A percentile compares a stretch with the other conserved stretches of the same genome.
Conservation (phyloP, 768 basidiomycete species). For the Pleurotus djamor region DNA sequence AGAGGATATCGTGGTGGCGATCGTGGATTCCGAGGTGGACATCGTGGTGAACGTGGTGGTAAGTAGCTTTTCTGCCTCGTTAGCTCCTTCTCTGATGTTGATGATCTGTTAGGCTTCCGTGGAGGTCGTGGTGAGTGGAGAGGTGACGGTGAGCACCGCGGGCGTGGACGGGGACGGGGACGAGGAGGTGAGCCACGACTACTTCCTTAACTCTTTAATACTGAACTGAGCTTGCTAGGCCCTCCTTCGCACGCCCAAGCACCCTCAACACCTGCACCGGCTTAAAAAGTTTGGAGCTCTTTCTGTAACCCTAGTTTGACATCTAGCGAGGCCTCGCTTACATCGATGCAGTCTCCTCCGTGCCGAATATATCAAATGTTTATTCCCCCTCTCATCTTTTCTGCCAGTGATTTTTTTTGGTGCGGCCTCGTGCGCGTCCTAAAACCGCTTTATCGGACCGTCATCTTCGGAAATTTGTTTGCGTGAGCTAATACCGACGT, state of each 20-base stretch:
- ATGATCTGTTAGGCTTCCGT: slow-evolving; percentile 23
- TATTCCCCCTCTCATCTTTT: neutral
- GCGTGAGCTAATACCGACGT: neutral
- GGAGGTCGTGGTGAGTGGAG: slow-evolving; percentile 47
- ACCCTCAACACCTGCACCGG: slow-evolving; percentile 15
- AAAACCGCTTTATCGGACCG: slow-evolving; percentile 2
- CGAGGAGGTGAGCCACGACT: slow-evolving; percentile 31
- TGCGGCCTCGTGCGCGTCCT: neutral
- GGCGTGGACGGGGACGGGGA: slow-evolving; percentile 39
- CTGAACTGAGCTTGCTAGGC: neutral
- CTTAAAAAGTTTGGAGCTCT: slow-evolving; percentile 9
- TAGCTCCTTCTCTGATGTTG: neutral
- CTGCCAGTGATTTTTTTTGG: neutral
- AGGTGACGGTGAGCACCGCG: slow-evolving; percentile 38
- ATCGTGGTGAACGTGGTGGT: slow-evolving; percentile 24
- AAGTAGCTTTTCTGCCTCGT: neutral
- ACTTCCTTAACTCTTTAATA: neutral
- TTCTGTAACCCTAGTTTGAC: neutral
- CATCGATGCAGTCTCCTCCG: neutral
- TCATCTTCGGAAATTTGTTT: neutral
- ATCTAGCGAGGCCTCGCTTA: neutral
- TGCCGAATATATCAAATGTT: neutral
- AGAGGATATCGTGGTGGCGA: slow-evolving; percentile 40
- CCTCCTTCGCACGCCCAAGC: slow-evolving; percentile 8
- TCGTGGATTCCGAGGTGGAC: slow-evolving; percentile 29